phyloP scores from a whole-genome alignment of 2,329 filamentous ascomycete genomes.

The Colletotrichum graminicola region DNA sequence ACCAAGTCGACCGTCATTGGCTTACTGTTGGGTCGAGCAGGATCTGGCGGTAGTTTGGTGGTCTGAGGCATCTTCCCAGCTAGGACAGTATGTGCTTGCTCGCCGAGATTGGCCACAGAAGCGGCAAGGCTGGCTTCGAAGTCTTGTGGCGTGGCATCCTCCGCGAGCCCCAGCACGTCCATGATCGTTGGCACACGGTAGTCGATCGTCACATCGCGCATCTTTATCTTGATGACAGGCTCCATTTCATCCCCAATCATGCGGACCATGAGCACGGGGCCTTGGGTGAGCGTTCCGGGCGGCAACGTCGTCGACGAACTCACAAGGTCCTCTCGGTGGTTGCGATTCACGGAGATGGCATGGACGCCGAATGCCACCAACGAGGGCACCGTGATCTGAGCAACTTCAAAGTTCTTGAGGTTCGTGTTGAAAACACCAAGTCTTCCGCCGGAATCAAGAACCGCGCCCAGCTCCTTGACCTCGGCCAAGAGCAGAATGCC shows the following conservation, averaged over 20 bases:
- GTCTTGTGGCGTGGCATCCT: slow-evolving; percentile 77
- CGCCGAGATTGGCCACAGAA: slow-evolving; percentile 82
- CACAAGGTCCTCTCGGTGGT: slow-evolving; percentile 78
- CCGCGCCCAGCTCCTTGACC: slow-evolving; percentile 72
- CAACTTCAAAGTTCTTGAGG: slow-evolving; percentile 75
- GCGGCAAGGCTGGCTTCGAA: slow-evolving; percentile 81
- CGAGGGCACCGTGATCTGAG: slow-evolving; percentile 87
- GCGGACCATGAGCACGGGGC: slow-evolving; percentile 81
- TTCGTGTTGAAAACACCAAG: slow-evolving; percentile 74
- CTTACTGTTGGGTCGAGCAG: slow-evolving; percentile 55
- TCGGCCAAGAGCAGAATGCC: slow-evolving; percentile 82
- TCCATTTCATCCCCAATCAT: slow-evolving; percentile 96
- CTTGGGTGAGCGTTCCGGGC: slow-evolving; percentile 40
- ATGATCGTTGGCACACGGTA: slow-evolving; percentile 89
- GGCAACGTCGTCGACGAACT: slow-evolving; percentile 58
- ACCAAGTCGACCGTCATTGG: slow-evolving; percentile 79
- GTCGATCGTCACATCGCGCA: slow-evolving; percentile 87
- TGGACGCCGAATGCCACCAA: slow-evolving; percentile 83
- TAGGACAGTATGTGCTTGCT: slow-evolving; percentile 68
- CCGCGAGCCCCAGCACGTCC: slow-evolving; percentile 78
- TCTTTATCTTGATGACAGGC: slow-evolving; percentile 87
- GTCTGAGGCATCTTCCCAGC: slow-evolving; percentile 40
- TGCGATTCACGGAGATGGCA: slow-evolving; percentile 71
- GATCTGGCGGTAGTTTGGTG: slow-evolving; percentile 15
- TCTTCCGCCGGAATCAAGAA: slow-evolving; percentile 73